Evolutionary conservation across 129 eudicot species (phyloP), one percentile per base, ranked within the genome.

Genomic region (Ambrosia artemisiifolia): DNA sequence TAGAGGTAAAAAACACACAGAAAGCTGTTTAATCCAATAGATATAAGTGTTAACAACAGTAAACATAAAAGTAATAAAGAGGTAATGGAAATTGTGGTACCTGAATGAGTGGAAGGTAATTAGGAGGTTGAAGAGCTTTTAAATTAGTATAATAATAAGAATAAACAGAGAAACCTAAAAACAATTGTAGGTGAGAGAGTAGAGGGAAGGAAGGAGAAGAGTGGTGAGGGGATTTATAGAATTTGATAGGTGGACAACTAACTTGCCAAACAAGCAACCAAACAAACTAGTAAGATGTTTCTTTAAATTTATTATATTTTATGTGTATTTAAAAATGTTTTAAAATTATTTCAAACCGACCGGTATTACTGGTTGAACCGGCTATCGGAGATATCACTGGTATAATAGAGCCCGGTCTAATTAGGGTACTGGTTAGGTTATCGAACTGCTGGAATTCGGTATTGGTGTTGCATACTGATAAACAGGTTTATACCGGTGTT

Each of bases 181-280:
- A 24, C 28, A 24, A 74, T 36, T 11, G 63, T 13, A 65, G 71
- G 65, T 32, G 80, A 68, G 40, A 75, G 35, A 20, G 17, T 32
- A 47, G 63, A 67, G 44, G 67, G 70, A 30, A 57, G 64, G 2
- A 6, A 24, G 80, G 62, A 32, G 73, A 73, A 54, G 63, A 59
- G 46, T 35, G 70, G 77, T 60, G 46, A 72, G 65, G 71, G 71
- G 79, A 87, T 87, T 78, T 87, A 87, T 87, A 79, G 74, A 72
- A 71, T 56, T 76, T 80, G 80, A 75, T 70, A 4, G 82, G 78
- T 74, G 79, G 73, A 46, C 57, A 65, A 19, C 68, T 75, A 77
- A 59, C 91, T 85, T 80, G 83, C 83, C 74, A 36, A 74, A 62
- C 83, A 86, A 86, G 85, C 76, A 63, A 86, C 56, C 66, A 59